phyloP scores from a whole-genome alignment of 2,329 filamentous ascomycete genomes.

The Alternaria hordeiaustralica region DNA sequence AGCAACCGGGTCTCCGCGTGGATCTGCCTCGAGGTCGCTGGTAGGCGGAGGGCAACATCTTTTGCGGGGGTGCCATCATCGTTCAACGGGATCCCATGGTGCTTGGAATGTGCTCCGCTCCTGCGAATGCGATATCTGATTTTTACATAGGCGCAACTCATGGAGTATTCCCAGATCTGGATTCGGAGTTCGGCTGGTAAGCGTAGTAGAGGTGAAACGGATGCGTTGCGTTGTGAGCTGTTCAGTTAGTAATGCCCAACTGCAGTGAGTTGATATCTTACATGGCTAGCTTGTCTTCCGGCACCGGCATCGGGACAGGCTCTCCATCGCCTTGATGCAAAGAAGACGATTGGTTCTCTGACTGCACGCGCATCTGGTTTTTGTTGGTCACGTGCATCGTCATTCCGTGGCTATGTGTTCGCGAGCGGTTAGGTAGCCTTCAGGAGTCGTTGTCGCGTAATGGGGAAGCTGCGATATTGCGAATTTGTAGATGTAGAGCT shows the following conservation, averaged over 20 bases:
- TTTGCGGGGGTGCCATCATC: too few species aligned
- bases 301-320: too few species aligned
- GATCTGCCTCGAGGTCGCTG: background rate
- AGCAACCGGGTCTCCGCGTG: background rate
- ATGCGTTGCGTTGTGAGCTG: background rate
- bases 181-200: background rate
- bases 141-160: background rate
- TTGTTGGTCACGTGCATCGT: too few species aligned
- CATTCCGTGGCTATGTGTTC: too few species aligned
- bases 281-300: background rate
- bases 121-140: background rate
- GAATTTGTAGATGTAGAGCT: background rate
- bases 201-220: background rate
- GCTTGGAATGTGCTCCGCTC: too few species aligned
- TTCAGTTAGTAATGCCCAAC: background rate
- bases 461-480: background rate
- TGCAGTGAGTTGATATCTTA: background rate
- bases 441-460: background rate
- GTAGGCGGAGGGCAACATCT: background rate
- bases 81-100: too few species aligned
- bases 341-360: background rate
- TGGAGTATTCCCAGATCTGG: background rate
- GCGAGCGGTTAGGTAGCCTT: background rate
- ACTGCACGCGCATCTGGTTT: background rate
- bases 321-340: background rate